Evolutionary conservation across 1,284 basidiomycete species (phyloP), one percentile per base, ranked within the genome.

Genomic region (Gomphus sp.): DNA sequence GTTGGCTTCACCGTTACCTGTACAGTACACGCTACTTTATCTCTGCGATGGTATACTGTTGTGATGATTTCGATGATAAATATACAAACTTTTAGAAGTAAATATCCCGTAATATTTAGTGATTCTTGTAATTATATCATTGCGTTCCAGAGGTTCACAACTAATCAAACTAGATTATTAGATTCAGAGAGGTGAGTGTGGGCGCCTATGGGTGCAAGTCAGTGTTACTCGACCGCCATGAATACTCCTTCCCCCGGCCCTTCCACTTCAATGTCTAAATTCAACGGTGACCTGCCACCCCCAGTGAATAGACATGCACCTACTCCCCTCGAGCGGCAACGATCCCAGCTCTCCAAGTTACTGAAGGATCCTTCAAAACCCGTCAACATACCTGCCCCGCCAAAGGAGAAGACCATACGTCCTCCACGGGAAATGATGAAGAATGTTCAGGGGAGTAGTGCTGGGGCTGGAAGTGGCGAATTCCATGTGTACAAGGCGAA

Each of bases 401-500:
- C 83, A 25, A 87, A 87, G 69, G 86, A 93, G 64, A 92, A 91
- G 73, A 79, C 77, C 0, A 78, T 96, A 41, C 77, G 91, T 33
- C 76, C 92, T 0, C 77, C 92, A 6, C 78, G 89, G 54, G 95
- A 98, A 72, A 96, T 96, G 89, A 96, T 99, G 89, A 98, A 97
- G 80, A 98, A 96, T 65, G 93, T 98, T 3, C 91, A 95, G 70
- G 94, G 94, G 0, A 93, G 90, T 9, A 91, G 89, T 71, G 91
- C 93, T 2, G 94, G 90, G 58, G 92, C 94, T 16, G 94, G 94
- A 52, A 93, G 89, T 63, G 93, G 93, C 53, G 94, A 97, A 72
- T 97, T 97, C 67, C 97, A 99, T 69, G 97, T 99, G 4, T 99
- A 99, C 78, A 99, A 99, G 72, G 94, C 97, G 49, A 85, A 87